Evolutionary conservation across 495 filamentous ascomycete species (phyloP), one percentile per base, ranked within the genome.

Genomic region (Lepraria neglecta): DNA sequence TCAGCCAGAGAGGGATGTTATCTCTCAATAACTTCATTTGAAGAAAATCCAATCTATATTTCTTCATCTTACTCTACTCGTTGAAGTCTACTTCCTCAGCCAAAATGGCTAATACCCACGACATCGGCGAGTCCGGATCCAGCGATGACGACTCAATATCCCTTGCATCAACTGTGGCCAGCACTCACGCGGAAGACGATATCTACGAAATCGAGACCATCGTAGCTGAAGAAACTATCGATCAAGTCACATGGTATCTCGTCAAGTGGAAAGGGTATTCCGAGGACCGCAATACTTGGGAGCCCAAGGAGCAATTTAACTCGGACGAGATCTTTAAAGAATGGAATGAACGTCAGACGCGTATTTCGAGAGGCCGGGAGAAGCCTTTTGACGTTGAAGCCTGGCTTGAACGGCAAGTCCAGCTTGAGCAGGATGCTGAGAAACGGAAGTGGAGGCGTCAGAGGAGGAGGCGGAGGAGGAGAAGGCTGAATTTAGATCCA

Each of bases 261-360:
- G 79, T 90, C 38, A 77, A 81, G 62, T 92, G 88, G 88, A 76
- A 76, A 28, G 78, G 75, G n/a, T 91, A 87, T 61, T 71, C 75
- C 1, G 52, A 83, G 10, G 62, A 82, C 14, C 68, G 83, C 51
- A 74, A 79, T 55, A 84, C 80, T 3, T 91, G 87, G 87, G 86
- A 90, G 62, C 82, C 85, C 0, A 67, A 67, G n/a, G 69, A 77
- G 0, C 71, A 77, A 50, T 80, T 91, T 43, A 69, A 78, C 24
- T 69, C 75, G 15, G 71, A 74, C 0, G 67, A 71, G n/a, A 75
- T 83, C 6, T 68, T 82, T 1, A 30, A 56, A 0, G 74, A 76
- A 4, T 90, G 87, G 86, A 69, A 75, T 10, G 67, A 74, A n/a
- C 79, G 73, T 6, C 82, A 82, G 58, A 59, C 60, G 9, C 72